Evolutionary conservation across 2,329 filamentous ascomycete species (phyloP), one percentile per base, ranked within the genome.

Genomic region (Pezicula radicicola): DNA sequence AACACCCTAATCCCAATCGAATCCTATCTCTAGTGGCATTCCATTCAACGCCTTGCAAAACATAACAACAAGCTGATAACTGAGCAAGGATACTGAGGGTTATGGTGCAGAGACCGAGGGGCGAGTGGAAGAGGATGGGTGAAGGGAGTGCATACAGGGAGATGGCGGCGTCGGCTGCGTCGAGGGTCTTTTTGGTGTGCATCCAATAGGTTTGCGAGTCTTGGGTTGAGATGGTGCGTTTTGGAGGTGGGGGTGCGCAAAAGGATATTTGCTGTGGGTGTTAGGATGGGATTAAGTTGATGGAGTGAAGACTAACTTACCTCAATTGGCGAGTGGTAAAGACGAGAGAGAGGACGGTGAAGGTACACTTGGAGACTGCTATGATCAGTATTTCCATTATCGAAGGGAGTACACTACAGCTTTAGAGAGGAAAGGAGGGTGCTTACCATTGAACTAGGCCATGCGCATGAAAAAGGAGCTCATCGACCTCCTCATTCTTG

Each of bases 141-240:
- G 75, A 74, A 0, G 81, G 83, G 2, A 87, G 72, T 2, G 77
- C 75, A 13, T 79, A 75, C 0, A 81, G 65, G 68, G 69, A 7
- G 75, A 78, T 40, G 83, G 75, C 44, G 78, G 79, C 59, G 81
- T 82, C 9, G 80, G 83, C 1, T 77, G 81, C 60, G 21, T 79
- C 76, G 35, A 85, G 73, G 2, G 83, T 80, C 61, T 85, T 85
- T 48, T 78, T 77, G 0, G 81, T 81, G 63, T 84, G 80, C n/a
- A 63, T 46, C 59, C 57, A 61, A 27, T 54, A 48, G 9, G 50
- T 50, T 6, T 35, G 49, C 7, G 56, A 53, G 50, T 58, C 54
- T 15, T 48, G 41, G 16, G 46, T 51, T 5, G 42, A 42, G 3
- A 19, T 9, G 5, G 53, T 40, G 10, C 46, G 48, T 7, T 45